Base-by-base conservation (phyloP, 2,329 filamentous ascomycete genomes). In the Neurospora crassa region DNA sequence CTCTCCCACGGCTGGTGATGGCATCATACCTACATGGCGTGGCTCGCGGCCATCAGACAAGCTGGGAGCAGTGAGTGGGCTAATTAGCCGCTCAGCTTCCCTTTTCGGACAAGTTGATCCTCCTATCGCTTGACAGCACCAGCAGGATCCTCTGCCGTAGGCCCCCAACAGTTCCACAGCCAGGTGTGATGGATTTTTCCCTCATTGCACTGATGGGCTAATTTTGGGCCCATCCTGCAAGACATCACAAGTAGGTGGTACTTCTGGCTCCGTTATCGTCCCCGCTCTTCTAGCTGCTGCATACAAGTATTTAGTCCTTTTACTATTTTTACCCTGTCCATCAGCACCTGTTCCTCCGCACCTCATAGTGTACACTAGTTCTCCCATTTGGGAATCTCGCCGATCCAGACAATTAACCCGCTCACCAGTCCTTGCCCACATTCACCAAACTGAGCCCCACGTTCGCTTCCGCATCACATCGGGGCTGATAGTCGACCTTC, bases 171-270 rank as follows among this genome's bases (percentile, higher is more conserved):
- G 67, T 69, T 69, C 72, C 72, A 73, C 71, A 71, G 29, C 29
- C 29, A 29, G 72, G 73, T 73, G 72, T 72, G 72, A 75, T 71
- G 70, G 72, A 76, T 77, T 78, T 77, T 76, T 74, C 71, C 72
- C 74, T 73, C 72, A 67, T 70, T 72, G 43, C 67, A 70, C 63
- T 69, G 69, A 68, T 70, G 76, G 75, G 74, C 73, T 76, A 77
- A 76, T 74, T 76, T 74, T 74, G 63, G 68, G 68, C 68, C 11
- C 41, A 29, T 1, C 20, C 40, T 41, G 34, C 40, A 59, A 63
- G 40, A 59, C 47, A 37, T 40, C 40, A 18, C 53, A 63, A 63
- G 53, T n/a, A n/a, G n/a, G n/a, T 18, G 53, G 53, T 63, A 63
- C 53, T 37, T 63, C 29, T 7, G 53, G 8, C 53, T 63, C 53